Conservation (phyloP, 2,329 filamentous ascomycete species). For the Ploettnerulaceae sp. region DNA sequence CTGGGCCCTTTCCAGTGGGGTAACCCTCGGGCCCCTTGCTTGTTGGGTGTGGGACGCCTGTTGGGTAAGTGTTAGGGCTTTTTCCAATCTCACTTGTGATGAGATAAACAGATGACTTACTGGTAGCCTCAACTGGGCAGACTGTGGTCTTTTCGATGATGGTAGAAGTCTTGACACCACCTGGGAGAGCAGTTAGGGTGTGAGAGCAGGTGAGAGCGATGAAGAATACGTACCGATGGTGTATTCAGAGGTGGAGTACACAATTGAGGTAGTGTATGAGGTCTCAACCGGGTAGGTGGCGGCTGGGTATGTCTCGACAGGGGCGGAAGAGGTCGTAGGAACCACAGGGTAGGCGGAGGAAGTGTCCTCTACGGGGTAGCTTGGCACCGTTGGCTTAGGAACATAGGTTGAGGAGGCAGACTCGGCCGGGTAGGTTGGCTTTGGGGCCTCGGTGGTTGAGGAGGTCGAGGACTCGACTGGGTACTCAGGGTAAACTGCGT, state of each 20-base stretch:
- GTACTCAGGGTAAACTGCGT: neutral
- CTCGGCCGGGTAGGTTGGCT: conserved; percentile 1
- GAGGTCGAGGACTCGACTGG: neutral
- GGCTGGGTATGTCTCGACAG: conserved; percentile 24
- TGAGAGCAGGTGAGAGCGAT: conserved; percentile 6
- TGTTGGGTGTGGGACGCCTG: neutral
- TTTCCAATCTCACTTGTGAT: too few species aligned
- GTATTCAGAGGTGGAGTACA: conserved; percentile 15
- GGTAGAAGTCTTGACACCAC: conserved; percentile 15
- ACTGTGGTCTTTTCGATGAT: conserved; percentile 11
- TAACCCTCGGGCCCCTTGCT: too few species aligned
- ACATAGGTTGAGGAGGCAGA: neutral
- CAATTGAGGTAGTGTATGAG: conserved; percentile 26
- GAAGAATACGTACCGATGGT: conserved; percentile 16
- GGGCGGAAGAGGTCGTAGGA: neutral
- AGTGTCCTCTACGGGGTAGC: neutral
- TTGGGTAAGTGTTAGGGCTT: too few species aligned
- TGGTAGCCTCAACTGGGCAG: conserved; percentile 8
- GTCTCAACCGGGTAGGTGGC: conserved; percentile 3
- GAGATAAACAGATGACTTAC: neutral
- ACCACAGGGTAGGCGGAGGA: neutral
- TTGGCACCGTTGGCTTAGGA: neutral
- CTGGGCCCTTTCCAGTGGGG: conserved; percentile 14
- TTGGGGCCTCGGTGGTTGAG: neutral
- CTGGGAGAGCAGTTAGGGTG: conserved; percentile 1